Base-by-base conservation (phyloP, 129 eudicot genomes). In the Erigeron canadensis region DNA sequence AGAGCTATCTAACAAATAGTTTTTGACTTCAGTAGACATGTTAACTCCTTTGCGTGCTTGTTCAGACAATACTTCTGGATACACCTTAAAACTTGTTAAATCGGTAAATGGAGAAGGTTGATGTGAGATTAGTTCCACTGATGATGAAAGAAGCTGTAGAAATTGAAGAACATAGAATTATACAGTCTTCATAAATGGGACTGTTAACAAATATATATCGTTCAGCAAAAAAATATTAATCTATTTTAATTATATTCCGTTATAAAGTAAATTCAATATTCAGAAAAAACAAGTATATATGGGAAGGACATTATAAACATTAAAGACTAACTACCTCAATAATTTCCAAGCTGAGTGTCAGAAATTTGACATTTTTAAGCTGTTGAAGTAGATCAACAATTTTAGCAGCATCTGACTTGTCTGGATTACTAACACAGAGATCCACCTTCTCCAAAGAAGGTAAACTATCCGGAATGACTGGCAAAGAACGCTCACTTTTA, bases 361-460 rank as follows among this genome's bases (percentile, higher is more conserved):
- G 54, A 70, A 8, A 40, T 10, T 70, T 70, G 23, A 44, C 75
- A 55, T 21, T 70, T 39, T 57, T 39, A 19, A 54, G 40, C 17
- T 70, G 7, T 40, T 70, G 64, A 39, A 70, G 58, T 17, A 70
- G 15, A 40, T 5, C 63, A 66, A 66, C 56, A 66, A 66, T 7
- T 43, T 66, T 66, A 21, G 4, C n/a, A 16, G 47, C 64, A 70
- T 2, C 38, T 43, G 37, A 6, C 7, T 19, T 18, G 5, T 23
- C 2, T 18, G 64, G 41, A 12, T 17, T 21, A 21, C 18, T 1
- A 66, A 44, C 7, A 38, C 12, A 53, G 38, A 62, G 42, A 63
- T 17, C 60, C 69, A 15, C 69, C 48, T 53, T 69, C 63, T 69
- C 74, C 63, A 69, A 69, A 69, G 48, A 39, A 69, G 2, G 38